phyloP scores from a whole-genome alignment of 192 early-diverging fungal genomes.

The Podila verticillata region DNA sequence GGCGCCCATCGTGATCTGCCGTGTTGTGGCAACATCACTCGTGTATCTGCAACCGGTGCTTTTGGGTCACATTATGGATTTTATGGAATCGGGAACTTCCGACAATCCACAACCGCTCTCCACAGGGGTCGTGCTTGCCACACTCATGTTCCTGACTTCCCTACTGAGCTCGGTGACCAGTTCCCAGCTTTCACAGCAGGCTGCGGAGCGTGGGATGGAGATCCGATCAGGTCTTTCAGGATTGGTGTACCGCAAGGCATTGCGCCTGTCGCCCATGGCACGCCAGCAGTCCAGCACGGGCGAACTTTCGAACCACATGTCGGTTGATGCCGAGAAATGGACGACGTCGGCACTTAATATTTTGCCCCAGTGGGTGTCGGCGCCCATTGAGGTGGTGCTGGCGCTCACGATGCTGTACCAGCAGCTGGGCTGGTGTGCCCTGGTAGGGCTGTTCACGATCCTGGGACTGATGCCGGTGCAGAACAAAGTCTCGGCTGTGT shows the following conservation, averaged over 20 bases:
- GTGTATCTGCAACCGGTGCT: slow-evolving; percentile 31
- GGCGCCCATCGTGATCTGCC: slow-evolving; percentile 21
- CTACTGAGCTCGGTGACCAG: slow-evolving; percentile 15
- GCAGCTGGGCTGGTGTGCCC: slow-evolving; percentile 31
- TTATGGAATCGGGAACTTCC: slow-evolving; percentile 18
- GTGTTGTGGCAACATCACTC: slow-evolving; percentile 17
- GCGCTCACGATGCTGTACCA: slow-evolving; percentile 36
- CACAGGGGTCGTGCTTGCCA: slow-evolving; percentile 12
- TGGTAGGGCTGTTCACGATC: slow-evolving; percentile 21
- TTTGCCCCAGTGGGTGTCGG: slow-evolving; percentile 53
- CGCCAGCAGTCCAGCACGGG: slow-evolving; percentile 25
- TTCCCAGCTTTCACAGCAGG: slow-evolving; percentile 24
- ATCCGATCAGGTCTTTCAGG: slow-evolving; percentile 35
- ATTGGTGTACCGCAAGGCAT: slow-evolving; percentile 82
- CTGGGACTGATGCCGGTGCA: slow-evolving; percentile 29
- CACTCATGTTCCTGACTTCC: slow-evolving; percentile 30
- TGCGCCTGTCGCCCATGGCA: slow-evolving; percentile 71
- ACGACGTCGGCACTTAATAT: slow-evolving; percentile 32
- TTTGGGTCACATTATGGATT: slow-evolving; percentile 24
- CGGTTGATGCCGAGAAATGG: slow-evolving; percentile 68
- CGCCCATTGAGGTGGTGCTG: slow-evolving; percentile 44
- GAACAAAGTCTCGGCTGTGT: slow-evolving; percentile 11
- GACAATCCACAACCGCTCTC: slow-evolving; percentile 4
- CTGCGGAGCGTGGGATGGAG: slow-evolving; percentile 37
- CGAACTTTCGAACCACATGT: slow-evolving; percentile 66